These are phyloP conservation scores for Yamadazyma atmosphaerica DNA, from an alignment of 1,139 yeast species.

Conservation along the genomic window DNA sequence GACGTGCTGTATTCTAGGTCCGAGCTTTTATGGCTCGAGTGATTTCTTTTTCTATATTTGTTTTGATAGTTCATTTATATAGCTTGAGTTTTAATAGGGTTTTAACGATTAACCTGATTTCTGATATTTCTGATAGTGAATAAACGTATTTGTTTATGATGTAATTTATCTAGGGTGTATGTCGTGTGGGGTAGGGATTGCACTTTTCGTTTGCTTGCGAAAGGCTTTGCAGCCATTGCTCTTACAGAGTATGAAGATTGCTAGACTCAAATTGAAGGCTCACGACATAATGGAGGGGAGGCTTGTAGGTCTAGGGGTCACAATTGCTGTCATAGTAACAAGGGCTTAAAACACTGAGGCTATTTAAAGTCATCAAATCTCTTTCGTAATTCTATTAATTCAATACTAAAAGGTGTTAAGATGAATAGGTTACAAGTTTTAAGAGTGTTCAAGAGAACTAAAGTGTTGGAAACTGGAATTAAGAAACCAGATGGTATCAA, in stretches of 20 bases:
- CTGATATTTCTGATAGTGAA: too few relatives aligned
- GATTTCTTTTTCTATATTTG: not conserved
- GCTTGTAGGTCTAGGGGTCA: too few relatives aligned
- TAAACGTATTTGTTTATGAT: too few relatives aligned
- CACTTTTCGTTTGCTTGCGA: not conserved
- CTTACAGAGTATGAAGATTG: too few relatives aligned
- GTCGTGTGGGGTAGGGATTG: too few relatives aligned
- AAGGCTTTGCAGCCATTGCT: not conserved
- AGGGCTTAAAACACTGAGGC: too few relatives aligned
- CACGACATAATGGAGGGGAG: too few relatives aligned
- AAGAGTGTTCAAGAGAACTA: slow-evolving; percentile 3
- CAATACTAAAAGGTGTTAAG: too few relatives aligned
- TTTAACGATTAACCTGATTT: too few relatives aligned
- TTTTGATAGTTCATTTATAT: not conserved
- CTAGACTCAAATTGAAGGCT: too few relatives aligned
- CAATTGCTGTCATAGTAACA: too few relatives aligned
- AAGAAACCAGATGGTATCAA: slow-evolving; percentile 1
- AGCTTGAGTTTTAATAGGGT: not conserved
- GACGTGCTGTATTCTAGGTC: slow-evolving; percentile 1
- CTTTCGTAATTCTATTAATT: not conserved
- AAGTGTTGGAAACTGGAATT: slow-evolving; percentile 1
- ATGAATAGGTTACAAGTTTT: slow-evolving; percentile 1
- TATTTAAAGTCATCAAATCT: not conserved
- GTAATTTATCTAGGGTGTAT: too few relatives aligned
- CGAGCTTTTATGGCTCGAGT: not conserved